Conservation (phyloP, 768 basidiomycete genomes). For the Suillus hirtellus region DNA sequence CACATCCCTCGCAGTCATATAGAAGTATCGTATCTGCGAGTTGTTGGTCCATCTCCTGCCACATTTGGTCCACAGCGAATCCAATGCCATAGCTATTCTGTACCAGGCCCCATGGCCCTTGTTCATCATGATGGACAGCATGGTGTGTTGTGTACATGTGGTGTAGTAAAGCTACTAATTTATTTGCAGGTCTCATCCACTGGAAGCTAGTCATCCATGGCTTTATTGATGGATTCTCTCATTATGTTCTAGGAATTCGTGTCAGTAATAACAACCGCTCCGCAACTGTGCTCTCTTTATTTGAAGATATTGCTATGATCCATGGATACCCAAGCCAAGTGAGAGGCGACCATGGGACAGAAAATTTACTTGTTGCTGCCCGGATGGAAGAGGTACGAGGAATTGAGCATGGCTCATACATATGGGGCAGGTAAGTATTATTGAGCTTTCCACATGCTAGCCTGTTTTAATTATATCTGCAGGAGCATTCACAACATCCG, state of each 20-base stretch:
- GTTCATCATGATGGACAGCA: conserved; percentile 5
- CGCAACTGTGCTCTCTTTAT: conserved; percentile 17
- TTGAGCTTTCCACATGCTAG: not conserved
- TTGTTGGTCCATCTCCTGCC: not conserved
- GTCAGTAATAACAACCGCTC: conserved; percentile 40
- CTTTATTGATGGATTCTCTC: conserved; percentile 29
- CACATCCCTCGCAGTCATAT: not conserved
- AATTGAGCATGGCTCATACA: conserved; percentile 33
- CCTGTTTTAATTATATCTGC: not conserved
- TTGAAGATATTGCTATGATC: conserved; percentile 10
- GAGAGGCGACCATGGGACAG: conserved; percentile 29
- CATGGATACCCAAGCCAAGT: conserved; percentile 34
- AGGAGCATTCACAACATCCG: conserved; percentile 29
- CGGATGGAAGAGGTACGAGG: conserved; percentile 21
- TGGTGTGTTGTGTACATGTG: not conserved
- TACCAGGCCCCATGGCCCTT: not conserved
- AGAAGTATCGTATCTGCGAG: conserved; percentile 1
- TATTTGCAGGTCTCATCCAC: conserved; percentile 24
- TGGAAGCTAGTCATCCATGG: conserved; percentile 31
- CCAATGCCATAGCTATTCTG: not conserved
- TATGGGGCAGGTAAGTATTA: conserved; percentile 35
- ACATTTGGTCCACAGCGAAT: not conserved
- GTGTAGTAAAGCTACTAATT: not conserved
- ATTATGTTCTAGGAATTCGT: conserved; percentile 30
- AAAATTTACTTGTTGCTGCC: conserved; percentile 27